Evolutionary conservation across 1,139 yeast species (phyloP).

Genomic region (Wickerhamiella pararugosa): DNA sequence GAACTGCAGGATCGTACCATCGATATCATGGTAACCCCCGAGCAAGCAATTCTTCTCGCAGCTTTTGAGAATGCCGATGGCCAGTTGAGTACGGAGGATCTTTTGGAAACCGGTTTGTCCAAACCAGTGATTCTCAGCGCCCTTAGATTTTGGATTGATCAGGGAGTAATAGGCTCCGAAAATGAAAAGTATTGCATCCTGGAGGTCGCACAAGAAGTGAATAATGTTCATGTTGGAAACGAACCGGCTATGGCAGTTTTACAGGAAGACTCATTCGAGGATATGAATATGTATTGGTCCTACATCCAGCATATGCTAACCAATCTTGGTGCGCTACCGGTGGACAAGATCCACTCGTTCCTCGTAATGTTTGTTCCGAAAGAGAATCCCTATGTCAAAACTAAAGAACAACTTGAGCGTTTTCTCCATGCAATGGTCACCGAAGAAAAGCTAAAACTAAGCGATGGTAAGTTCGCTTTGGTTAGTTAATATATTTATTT

Average conservation of each 20-base stretch:
- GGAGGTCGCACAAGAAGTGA: constrained; percentile 10
- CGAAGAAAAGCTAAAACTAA: constrained; percentile 28
- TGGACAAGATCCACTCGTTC: constrained; percentile 38
- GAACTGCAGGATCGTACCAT: constrained; percentile 33
- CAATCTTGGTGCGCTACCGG: constrained; percentile 37
- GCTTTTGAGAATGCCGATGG: constrained; percentile 9
- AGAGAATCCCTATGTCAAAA: constrained; percentile 32
- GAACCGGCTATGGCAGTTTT: constrained; percentile 47
- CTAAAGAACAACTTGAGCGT: constrained; percentile 29
- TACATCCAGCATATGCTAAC: constrained; percentile 41
- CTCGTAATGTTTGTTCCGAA: constrained; percentile 39
- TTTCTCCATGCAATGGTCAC: constrained; percentile 30
- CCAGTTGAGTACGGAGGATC: constrained; percentile 7
- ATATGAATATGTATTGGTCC: constrained; percentile 32
- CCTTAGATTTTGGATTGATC: constrained; percentile 20
- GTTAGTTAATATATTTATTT: background rate
- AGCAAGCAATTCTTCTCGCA: constrained; percentile 39
- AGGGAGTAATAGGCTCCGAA: constrained; percentile 16
- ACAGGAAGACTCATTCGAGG: constrained; percentile 27
- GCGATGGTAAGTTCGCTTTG: background rate
- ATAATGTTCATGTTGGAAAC: constrained; percentile 11
- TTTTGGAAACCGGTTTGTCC: constrained; percentile 9
- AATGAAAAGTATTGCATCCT: constrained; percentile 14
- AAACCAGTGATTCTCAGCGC: constrained; percentile 9
- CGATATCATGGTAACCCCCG: constrained; percentile 44